Base-by-base conservation (phyloP, 2,329 filamentous ascomycete genomes). In the Alternaria arborescens region DNA sequence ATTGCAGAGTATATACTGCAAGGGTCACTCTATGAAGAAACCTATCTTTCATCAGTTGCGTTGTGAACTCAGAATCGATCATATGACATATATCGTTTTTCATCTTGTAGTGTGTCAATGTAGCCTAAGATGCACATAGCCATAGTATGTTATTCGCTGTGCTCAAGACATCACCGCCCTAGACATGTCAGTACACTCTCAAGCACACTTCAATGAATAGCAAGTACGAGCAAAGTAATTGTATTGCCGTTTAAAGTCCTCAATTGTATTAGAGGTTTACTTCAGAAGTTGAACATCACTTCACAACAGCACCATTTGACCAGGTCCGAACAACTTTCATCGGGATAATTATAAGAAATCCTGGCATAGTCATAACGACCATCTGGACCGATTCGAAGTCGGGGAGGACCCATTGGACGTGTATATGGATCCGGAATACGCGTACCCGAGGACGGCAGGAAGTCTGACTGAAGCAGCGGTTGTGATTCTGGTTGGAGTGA, bases 51-150 rank as follows among this genome's bases (percentile, higher is more conserved):
- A 12, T 14, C 3, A 34, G 10, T 1, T 16, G 11, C 14, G 32
- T 12, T 12, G 14, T 12, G 12, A 16, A 14, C 0, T 36, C 5
- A 16, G 14, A 0, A 0, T 36, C 5, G 14, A 14, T 12, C 8
- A 0, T 0, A 11, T 22, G 8, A 14, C 1, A 12, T 12, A 12
- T 0, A 41, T 11, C 0, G 1, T 0, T 11, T 20, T 11, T 0
- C 5, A 0, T 40, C 10, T 40, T 20, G 38, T 40, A 0, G 8
- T 20, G 1, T 20, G n/a, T 22, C 7, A 14, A 22, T 12, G 11
- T 0, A 22, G 11, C 12, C n/a, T 14, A 40, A 10, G 8, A 0
- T 10, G 38, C 1, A 14, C 8, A 14, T 4, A 0, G 0, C 5
- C 38, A 41, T 0, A 0, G 6, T 41, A 8, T 10, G 4, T 5